Evolutionary conservation across 176 grass and related monocot genomes (phyloP), one percentile per base, ranked within the genome.

Genomic region (Elymus sibiricus): DNA sequence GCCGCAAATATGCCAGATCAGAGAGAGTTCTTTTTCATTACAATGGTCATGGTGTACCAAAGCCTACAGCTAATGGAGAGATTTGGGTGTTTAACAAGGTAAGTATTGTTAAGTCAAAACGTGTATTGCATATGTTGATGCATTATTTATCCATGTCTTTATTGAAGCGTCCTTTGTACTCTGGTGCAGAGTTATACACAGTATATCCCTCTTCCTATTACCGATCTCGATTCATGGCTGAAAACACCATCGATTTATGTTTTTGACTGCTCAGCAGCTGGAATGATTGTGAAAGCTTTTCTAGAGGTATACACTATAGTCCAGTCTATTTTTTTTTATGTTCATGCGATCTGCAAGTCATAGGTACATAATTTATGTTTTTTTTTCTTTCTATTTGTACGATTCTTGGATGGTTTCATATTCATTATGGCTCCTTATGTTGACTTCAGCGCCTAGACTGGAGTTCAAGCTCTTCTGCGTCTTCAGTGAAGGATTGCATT

Each of bases 31-130:
- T 99, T 88, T 99, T 99, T 76, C 97, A 99, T 87, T 99, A 99
- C 49, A 99, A 99, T 87, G 97, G 97, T 47, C 97, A 99, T 29
- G 97, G 97, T 42, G 97, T 99, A 68, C 97, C 94, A 86, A 99
- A 92, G 51, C 97, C 97, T 70, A 99, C 97, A 62, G 61, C 90
- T 43, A 99, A 96, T 91, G 91, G 94, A 53, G 97, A 99, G 90
- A 94, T 99, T 94, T 99, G 97, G 97, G 92, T 99, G 65, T 99
- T 99, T 90, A 99, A 99, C 68, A 99, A 99, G 94, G 94, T 95
- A 76, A 76, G 76, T 88, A 15, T 70, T 68, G 28, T 42, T 19
- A 84, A 28, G 71, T 74, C 71, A 49, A 15, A 11, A 14, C 22
- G 2, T 17, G 21, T 58, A 26, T 32, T 66, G 68, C 32, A 83